A percentile compares a stretch with the other conserved stretches of the same genome.
phyloP scores from a whole-genome alignment of 305 asterid species.

The Striga hermonthica region DNA sequence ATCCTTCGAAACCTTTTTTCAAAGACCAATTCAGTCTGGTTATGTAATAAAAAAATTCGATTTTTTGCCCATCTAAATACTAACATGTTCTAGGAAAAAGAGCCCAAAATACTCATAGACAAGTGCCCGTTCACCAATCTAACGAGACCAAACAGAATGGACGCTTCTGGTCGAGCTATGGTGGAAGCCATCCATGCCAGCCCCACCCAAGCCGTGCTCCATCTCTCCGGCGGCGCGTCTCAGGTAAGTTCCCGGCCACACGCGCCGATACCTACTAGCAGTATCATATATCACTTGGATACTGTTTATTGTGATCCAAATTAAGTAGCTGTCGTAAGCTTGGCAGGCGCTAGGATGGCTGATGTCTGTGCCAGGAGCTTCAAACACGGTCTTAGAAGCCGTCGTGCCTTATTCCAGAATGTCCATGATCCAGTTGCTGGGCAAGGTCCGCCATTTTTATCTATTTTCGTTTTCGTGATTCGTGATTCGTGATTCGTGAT shows the following conservation, averaged over 20 bases:
- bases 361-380: constrained; percentile 90
- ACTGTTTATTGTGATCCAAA: constrained; percentile 36
- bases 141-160: constrained; percentile 40
- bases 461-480: background rate
- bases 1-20: too few relatives aligned
- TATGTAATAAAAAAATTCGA: too few relatives aligned
- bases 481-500: constrained; percentile 4
- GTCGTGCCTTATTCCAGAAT: constrained; percentile 77
- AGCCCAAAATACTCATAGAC: too few relatives aligned
- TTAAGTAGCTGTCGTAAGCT: constrained; percentile 18
- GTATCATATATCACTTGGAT: background rate
- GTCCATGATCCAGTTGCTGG: constrained; percentile 80
- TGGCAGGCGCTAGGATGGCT: constrained; percentile 85
- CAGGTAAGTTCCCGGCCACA: constrained; percentile 44
- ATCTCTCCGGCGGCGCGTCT: constrained; percentile 91
- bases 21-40: too few relatives aligned
- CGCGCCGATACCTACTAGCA: background rate
- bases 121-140: constrained; percentile 6
- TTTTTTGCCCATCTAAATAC: too few relatives aligned
- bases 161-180: constrained; percentile 58
- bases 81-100: too few relatives aligned
- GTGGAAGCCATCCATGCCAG: constrained; percentile 72
- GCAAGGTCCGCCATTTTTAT: constrained; percentile 46
- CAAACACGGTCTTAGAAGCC: constrained; percentile 72
- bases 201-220: constrained; percentile 74